Evolutionary conservation across 2,329 filamentous ascomycete species (phyloP), one percentile per base, ranked within the genome.

Genomic region (Aspergillus sp.): DNA sequence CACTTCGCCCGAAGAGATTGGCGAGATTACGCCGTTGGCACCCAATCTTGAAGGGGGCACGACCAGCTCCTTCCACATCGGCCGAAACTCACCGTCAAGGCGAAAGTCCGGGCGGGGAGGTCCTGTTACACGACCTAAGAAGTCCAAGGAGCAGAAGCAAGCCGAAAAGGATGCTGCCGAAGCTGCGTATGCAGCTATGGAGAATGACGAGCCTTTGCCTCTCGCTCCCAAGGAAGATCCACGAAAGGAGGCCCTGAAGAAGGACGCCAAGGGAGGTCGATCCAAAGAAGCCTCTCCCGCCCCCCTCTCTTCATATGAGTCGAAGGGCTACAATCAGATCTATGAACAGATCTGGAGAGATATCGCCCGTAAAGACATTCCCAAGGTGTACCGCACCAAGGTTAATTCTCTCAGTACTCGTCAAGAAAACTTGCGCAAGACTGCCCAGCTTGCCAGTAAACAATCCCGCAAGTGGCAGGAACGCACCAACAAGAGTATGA

Each of bases 301-400:
- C 4, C 80, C 85, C 20, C 83, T 87, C 58, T 83, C 85, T 59
- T 83, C 83, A 59, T 95, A 90, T 75, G 88, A 90, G 64, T 95
- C 92, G 50, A 96, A 96, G 72, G 92, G 90, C 17, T 99, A 96
- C 78, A 92, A 96, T 69, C 93, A 96, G 74, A 93, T 99, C 57
- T 97, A 97, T 74, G 93, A 96, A 68, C 92, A 97, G 74, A 98
- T 98, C 64, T 96, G 91, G 88, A 89, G 93, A 63, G 95, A 99
- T 69, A 86, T 99, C 67, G 91, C 93, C 2, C 87, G 91, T 59
- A 96, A 96, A 72, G 92, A 96, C 72, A 89, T 97, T 59, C 90
- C 89, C 68, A 98, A 97, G 78, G 90, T 96, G 0, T 92, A 87
- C 72, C 91, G 95, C 64, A 83, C 97, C 71, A 96, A 96, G 55